Base-by-base conservation (phyloP, 2,329 filamentous ascomycete species). In the Zarea fungicola region DNA sequence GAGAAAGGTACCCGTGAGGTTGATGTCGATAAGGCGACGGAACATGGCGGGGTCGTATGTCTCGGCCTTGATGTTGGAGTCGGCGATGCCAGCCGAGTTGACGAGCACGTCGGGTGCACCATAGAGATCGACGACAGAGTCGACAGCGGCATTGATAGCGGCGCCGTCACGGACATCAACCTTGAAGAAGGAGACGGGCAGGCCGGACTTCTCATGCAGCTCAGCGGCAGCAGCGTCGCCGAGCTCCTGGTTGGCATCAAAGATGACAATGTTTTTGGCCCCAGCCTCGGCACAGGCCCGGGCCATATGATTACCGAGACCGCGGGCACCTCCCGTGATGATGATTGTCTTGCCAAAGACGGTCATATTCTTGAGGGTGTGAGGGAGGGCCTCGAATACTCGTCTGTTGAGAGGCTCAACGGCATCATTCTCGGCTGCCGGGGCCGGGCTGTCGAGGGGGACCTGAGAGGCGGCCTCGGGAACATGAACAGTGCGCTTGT, bases 31-130 rank as follows among this genome's bases (percentile, higher is more conserved):
- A 28, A 90, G 78, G 49, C 82, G 81, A 42, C 85, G 83, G 77
- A 89, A 91, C 77, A 85, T 87, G 65, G 83, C 79, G 23, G 79
- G 76, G 62, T 87, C 81, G 70, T 91, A 90, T 18, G 75, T 81
- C 75, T 90, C 87, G 42, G 85, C 86, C 66, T 86, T 85, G 72
- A 90, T 87, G 76, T 90, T 90, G 64, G 85, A 89, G 66, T 90
- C 86, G 55, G 86, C 86, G 55, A 91, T 89, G 63, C 87, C 86
- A 39, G 87, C 87, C 42, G 84, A 83, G 72, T 89, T 89, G 70
- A 91, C 77, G n/a, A 91, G 74, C 26, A 89, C 81, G 60, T 91
- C 84, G 11, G 87, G 79, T 10, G 77, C 72, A 46, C 87, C 87
- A 58, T 84, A 86, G 54, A 82, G 73, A 52, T 81, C 73, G 36